Evolutionary conservation across 306 rosid genomes (phyloP).

Genomic region (Cicer yamashitae): DNA sequence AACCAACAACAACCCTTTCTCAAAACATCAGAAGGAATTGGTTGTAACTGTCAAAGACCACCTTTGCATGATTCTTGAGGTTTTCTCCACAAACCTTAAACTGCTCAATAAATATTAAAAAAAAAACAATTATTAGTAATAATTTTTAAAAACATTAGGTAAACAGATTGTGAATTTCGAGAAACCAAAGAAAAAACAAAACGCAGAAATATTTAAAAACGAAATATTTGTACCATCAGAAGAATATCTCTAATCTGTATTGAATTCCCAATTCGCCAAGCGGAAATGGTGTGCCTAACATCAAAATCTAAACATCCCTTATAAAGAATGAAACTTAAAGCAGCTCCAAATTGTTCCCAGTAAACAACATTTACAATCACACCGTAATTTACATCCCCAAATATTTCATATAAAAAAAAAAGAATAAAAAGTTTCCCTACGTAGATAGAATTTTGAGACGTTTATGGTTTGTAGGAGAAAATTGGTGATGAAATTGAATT

Average conservation of each 20-base stretch:
- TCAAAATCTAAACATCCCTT: slow-evolving; percentile 42
- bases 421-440: too few relatives aligned
- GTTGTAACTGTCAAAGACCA: slow-evolving; percentile 59
- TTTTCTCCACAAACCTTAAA: slow-evolving; percentile 41
- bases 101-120: slow-evolving; percentile 39
- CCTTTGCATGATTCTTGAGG: slow-evolving; percentile 32
- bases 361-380: not conserved
- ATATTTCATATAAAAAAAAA: too few relatives aligned
- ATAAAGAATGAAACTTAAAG: not conserved
- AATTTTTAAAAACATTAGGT: slow-evolving; percentile 32
- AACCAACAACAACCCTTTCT: slow-evolving; percentile 54
- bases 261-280: not conserved
- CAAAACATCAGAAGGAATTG: slow-evolving; percentile 37
- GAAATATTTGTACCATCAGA: slow-evolving; percentile 39
- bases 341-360: slow-evolving; percentile 29
- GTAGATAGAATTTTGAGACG: too few relatives aligned
- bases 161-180: slow-evolving; percentile 56
- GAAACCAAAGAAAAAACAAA: slow-evolving; percentile 51
- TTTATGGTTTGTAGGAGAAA: too few relatives aligned
- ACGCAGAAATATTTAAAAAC: slow-evolving; percentile 17
- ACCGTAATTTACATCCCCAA: not conserved
- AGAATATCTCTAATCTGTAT: slow-evolving; percentile 19
- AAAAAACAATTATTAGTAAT: not conserved
- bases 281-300: slow-evolving; percentile 28
- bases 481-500: too few relatives aligned